A percentile compares a stretch with the other conserved stretches of the same genome.
These are phyloP conservation scores for Fusarium sp. DNA, from an alignment of 2,329 filamentous ascomycete species.

Conservation along the genomic window DNA sequence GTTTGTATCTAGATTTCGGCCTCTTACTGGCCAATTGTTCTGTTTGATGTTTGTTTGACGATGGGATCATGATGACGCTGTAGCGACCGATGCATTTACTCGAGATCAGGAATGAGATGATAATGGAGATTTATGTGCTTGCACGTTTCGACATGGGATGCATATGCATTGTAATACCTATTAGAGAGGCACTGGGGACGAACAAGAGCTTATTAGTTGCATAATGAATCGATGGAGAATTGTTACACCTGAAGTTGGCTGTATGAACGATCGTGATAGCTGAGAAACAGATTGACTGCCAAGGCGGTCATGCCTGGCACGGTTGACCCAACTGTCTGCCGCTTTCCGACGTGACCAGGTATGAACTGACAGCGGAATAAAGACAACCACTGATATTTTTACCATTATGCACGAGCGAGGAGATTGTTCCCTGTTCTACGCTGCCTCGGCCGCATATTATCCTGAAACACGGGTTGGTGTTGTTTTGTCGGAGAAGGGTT, in stretches of 20 bases:
- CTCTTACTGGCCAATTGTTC: conserved; percentile 22
- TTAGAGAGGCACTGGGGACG: conserved; percentile 5
- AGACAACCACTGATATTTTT: conserved; percentile 9
- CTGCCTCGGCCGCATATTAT: conserved; percentile 12
- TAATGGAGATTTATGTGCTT: conserved; percentile 20
- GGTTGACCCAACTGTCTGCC: background rate
- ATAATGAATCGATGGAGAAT: conserved; percentile 23
- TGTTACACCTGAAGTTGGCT: conserved; percentile 4
- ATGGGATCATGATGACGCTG: conserved; percentile 39
- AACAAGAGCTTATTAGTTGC: background rate
- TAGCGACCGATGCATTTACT: conserved; percentile 37
- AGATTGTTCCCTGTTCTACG: background rate
- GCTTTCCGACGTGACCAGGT: conserved; percentile 8
- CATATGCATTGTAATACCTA: conserved; percentile 29
- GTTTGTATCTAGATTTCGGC: conserved; percentile 34
- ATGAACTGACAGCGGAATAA: conserved; percentile 15
- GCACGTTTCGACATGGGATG: conserved; percentile 41
- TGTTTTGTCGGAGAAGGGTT: conserved; percentile 33
- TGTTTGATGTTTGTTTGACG: conserved; percentile 22
- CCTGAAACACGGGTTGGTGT: conserved; percentile 34
- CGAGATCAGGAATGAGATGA: conserved; percentile 30
- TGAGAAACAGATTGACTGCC: background rate
- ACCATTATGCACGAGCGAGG: conserved; percentile 10
- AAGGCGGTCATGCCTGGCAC: background rate
- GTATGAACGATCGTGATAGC: conserved; percentile 2